Conservation (phyloP, 2,329 filamentous ascomycete genomes). For the Aspergillus neoniger region DNA sequence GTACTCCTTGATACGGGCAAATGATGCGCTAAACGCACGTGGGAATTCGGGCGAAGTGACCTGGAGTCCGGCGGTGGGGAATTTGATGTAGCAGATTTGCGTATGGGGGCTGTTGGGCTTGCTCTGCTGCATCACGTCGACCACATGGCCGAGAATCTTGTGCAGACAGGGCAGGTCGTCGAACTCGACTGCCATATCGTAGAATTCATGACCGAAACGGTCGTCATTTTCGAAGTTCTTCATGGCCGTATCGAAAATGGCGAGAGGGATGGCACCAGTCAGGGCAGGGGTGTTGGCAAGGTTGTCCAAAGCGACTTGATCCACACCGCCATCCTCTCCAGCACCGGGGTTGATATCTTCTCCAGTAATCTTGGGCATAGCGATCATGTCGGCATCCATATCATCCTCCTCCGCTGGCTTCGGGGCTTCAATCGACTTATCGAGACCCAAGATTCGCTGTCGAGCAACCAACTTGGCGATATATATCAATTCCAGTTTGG, state of each 20-base stretch:
- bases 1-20: constrained; percentile 63
- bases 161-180: constrained; percentile 63
- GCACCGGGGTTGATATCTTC: constrained; percentile 62
- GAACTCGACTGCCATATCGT: constrained; percentile 75
- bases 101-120: constrained; percentile 65
- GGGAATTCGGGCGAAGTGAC: constrained; percentile 71
- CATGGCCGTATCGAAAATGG: constrained; percentile 84
- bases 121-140: constrained; percentile 60
- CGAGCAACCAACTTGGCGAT: constrained; percentile 76
- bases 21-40: constrained; percentile 64
- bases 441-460: constrained; percentile 66
- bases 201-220: constrained; percentile 72
- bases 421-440: constrained; percentile 45
- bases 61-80: constrained; percentile 68
- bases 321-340: constrained; percentile 55
- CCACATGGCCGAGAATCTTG: constrained; percentile 72
- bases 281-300: constrained; percentile 74
- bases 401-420: constrained; percentile 47
- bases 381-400: constrained; percentile 58
- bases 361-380: constrained; percentile 60
- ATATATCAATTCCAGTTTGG: constrained; percentile 89
- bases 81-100: constrained; percentile 69
- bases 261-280: constrained; percentile 88
- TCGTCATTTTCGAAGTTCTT: constrained; percentile 72
- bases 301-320: constrained; percentile 62